Conservation (phyloP, 805 yeast genomes). For the Yamadazyma paraphyllophila region DNA sequence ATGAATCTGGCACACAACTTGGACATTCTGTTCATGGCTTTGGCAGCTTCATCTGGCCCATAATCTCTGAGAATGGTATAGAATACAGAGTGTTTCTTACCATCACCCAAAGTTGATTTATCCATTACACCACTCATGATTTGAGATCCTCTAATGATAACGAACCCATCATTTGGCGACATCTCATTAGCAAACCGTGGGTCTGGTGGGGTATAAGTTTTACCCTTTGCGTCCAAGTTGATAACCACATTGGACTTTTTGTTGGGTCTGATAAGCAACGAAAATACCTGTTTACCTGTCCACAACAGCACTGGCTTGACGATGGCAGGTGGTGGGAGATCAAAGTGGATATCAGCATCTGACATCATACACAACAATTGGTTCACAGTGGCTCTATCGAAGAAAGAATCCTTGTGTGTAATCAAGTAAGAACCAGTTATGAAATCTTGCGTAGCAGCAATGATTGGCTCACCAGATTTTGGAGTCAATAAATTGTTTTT, state of each 20-base stretch:
- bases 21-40: conserved; percentile 99
- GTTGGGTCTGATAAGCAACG: conserved; percentile 83
- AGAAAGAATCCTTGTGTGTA: conserved; percentile 90
- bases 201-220: conserved; percentile 79
- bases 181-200: conserved; percentile 78
- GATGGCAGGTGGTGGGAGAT: conserved; percentile 92
- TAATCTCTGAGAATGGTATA: conserved; percentile 93
- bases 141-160: conserved; percentile 84
- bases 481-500: conserved; percentile 94
- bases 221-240: conserved; percentile 91
- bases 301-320: conserved; percentile 85
- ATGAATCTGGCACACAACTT: conserved; percentile 92
- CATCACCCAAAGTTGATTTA: conserved; percentile 93
- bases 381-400: conserved; percentile 78
- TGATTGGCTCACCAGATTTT: conserved; percentile 96
- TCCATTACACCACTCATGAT: conserved; percentile 95
- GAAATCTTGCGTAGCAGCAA: conserved; percentile 99
- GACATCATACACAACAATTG: conserved; percentile 94
- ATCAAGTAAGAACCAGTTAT: conserved; percentile 94
- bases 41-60: conserved; percentile 95
- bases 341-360: conserved; percentile 84
- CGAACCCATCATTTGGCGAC: conserved; percentile 97
- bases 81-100: conserved; percentile 94
- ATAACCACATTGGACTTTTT: conserved; percentile 71
- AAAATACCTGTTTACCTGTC: conserved; percentile 97